Base-by-base conservation (phyloP, 129 eudicot species). In the Pittosporum tobira region DNA sequence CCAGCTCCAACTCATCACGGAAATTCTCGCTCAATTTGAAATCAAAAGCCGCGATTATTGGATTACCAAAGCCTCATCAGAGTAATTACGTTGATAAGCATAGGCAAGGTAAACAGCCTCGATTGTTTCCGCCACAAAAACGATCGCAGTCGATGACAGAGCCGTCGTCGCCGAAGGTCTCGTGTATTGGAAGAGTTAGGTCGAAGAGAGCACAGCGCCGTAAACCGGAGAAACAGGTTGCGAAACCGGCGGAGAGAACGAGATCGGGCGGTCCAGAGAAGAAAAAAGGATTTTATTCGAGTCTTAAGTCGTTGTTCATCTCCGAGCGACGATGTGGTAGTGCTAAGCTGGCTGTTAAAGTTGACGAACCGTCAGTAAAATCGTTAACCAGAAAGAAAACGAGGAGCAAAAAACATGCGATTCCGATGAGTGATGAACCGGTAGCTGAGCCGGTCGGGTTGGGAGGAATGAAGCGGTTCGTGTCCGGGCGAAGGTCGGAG, bases 381-480 rank as follows among this genome's bases (percentile, higher is more conserved):
- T 76, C 81, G n/a, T 45, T 21, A 53, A 63, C 76, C 43, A 71
- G 84, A 47, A 77, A 36, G 36, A 73, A 66, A 34, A 53, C 62
- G 15, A 57, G 58, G 16, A 74, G 55, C n/a, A 36, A 43, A 36
- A 53, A 19, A 51, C 19, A 45, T 9, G 67, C 21, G 34, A 26
- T 44, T 40, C 48, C 62, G 40, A 25, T 3, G 8, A 18, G 0
- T 0, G 27, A 16, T 0, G 60, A 55, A 61, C 56, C 55, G 59
- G 82, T 50, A 21, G 48, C 71, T 29, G 87, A 71, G 22, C 78
- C 95, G 43, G 86, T 86, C 16, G 80, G 78, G 65, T 63, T 90
- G 71, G 97, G 95, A 49, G 97, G 82, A 11, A 52, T 90, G 81
- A 80, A 65, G 24, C 80, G 93, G 62, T 90, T 85, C 26, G 70